Percentiles rank a stretch among this genome's conserved stretches.
These are phyloP conservation scores for Sclerotinia trifoliorum DNA, from an alignment of 2,329 filamentous ascomycete species.

Conservation along the genomic window DNA sequence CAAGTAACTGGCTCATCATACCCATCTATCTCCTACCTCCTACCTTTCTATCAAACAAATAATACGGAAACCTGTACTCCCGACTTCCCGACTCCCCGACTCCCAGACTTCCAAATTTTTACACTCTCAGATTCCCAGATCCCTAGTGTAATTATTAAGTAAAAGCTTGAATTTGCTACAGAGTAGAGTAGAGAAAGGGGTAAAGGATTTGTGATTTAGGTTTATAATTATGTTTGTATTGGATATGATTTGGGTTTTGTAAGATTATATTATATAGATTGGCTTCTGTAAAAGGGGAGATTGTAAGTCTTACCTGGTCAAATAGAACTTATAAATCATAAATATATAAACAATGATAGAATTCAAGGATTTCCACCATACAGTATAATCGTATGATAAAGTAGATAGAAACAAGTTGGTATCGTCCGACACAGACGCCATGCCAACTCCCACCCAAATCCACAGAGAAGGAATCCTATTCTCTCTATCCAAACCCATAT, in stretches of 20 bases:
- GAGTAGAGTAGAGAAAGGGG: background rate
- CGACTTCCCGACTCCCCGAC: too few relatives aligned
- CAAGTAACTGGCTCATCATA: too few relatives aligned
- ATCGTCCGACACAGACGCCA: slow-evolving; percentile 1
- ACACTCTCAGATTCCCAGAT: too few relatives aligned
- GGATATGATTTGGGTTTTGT: background rate
- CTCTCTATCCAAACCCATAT: background rate
- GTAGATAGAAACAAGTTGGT: slow-evolving; percentile 13
- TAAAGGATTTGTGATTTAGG: background rate
- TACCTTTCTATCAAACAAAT: too few relatives aligned
- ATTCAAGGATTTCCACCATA: background rate
- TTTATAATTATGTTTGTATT: background rate
- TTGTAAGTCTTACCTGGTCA: background rate
- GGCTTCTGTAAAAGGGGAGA: too few relatives aligned
- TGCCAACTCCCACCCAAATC: background rate
- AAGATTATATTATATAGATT: too few relatives aligned
- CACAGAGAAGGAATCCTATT: background rate
- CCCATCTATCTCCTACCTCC: background rate
- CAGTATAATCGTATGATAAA: background rate
- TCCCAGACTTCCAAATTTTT: too few relatives aligned
- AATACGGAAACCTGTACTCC: too few relatives aligned
- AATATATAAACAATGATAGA: background rate
- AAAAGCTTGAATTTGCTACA: background rate
- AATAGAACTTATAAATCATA: background rate
- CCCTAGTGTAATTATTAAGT: too few relatives aligned